These are phyloP conservation scores for Saturnispora besseyi DNA, from an alignment of 805 yeast genomes.

Conservation along the genomic window DNA sequence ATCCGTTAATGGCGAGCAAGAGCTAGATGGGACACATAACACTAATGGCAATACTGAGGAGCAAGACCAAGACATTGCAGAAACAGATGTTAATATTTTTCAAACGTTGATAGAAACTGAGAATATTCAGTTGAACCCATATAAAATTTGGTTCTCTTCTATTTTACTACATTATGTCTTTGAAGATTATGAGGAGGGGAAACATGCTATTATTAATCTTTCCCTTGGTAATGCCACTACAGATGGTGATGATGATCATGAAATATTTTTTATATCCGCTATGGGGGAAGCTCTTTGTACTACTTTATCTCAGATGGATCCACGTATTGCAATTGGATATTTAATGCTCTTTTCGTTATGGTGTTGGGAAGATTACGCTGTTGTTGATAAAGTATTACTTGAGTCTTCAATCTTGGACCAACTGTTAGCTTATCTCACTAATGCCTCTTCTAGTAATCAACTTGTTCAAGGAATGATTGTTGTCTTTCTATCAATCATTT, in stretches of 20 bases:
- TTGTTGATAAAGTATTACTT: slow-evolving; percentile 65
- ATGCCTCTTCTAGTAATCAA: slow-evolving; percentile 28
- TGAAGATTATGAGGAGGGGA: slow-evolving; percentile 42
- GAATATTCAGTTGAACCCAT: slow-evolving; percentile 70
- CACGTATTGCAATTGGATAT: slow-evolving; percentile 71
- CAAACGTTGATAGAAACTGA: slow-evolving; percentile 69
- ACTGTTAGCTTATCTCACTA: slow-evolving; percentile 55
- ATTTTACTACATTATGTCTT: slow-evolving; percentile 55
- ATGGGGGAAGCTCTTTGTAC: slow-evolving; percentile 66
- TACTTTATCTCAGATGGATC: slow-evolving; percentile 51
- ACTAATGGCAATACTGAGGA: neutral
- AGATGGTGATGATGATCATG: slow-evolving; percentile 53
- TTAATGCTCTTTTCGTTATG: slow-evolving; percentile 64
- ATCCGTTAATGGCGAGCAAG: neutral
- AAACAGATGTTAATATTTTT: slow-evolving; percentile 49
- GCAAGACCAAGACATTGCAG: neutral
- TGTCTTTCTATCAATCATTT: slow-evolving; percentile 63
- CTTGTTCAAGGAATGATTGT: slow-evolving; percentile 64
- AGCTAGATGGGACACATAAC: neutral
- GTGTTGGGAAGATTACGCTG: slow-evolving; percentile 68
- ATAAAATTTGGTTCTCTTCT: slow-evolving; percentile 76
- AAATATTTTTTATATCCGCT: slow-evolving; percentile 58
- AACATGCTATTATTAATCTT: slow-evolving; percentile 40
- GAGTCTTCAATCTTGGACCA: slow-evolving; percentile 62
- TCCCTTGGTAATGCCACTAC: slow-evolving; percentile 48